These are phyloP conservation scores for Harringtonia aguacate DNA, from an alignment of 2,329 filamentous ascomycete species.

Conservation along the genomic window DNA sequence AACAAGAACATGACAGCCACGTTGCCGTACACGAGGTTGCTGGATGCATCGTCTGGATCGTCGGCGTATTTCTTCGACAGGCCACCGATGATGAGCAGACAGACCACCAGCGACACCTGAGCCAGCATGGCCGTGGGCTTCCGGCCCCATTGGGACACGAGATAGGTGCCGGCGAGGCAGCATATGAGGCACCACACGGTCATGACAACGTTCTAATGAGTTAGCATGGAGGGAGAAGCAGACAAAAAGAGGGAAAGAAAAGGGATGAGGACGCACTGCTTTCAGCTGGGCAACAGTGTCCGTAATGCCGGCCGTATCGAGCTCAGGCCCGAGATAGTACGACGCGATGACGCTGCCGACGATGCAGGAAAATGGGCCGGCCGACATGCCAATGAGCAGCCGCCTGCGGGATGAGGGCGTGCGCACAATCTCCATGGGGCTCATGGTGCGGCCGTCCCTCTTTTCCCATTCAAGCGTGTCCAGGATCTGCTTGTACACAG, in stretches of 20 bases:
- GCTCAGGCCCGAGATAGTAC: conserved; percentile 29
- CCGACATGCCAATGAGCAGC: conserved; percentile 26
- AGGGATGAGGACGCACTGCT: conserved; percentile 16
- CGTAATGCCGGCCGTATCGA: conserved; percentile 34
- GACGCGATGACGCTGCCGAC: conserved; percentile 28
- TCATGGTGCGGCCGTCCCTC: conserved; percentile 24
- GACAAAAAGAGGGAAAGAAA: neutral
- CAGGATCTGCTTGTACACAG: conserved; percentile 33
- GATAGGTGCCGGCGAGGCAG: conserved; percentile 29
- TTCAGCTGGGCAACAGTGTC: conserved; percentile 30
- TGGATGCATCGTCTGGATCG: conserved; percentile 16
- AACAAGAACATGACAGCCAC: too few relatives aligned
- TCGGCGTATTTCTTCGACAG: conserved; percentile 31
- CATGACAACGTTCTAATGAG: conserved; percentile 32
- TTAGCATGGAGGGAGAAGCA: neutral
- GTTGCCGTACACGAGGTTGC: too few relatives aligned
- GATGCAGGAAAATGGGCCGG: conserved; percentile 19
- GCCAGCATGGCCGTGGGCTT: conserved; percentile 30
- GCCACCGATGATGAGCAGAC: conserved; percentile 39
- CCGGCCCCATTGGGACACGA: conserved; percentile 30
- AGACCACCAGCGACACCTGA: conserved; percentile 25
- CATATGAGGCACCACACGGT: conserved; percentile 36
- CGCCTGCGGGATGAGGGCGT: conserved; percentile 24
- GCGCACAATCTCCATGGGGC: conserved; percentile 23
- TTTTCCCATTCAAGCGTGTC: conserved; percentile 34